Evolutionary conservation across 2,329 filamentous ascomycete genomes (phyloP).

Genomic region (Arthroderma sp.): DNA sequence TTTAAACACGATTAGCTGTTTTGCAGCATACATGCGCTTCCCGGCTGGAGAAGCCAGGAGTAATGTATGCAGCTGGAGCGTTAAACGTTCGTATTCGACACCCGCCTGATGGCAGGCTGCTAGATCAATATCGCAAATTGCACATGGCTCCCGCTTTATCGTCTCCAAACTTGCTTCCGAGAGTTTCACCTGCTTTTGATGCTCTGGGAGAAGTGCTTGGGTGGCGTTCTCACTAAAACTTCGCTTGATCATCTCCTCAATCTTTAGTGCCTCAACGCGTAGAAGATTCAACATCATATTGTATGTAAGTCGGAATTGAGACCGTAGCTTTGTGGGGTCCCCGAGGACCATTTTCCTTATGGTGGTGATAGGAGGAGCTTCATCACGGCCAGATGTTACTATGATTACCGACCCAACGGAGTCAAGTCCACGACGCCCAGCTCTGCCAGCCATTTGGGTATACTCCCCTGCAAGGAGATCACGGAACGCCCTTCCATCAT

Average conservation of each 20-base stretch:
- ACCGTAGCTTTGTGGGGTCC: slow-evolving; percentile 85
- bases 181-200: slow-evolving; percentile 85
- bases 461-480: slow-evolving; percentile 91
- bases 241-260: slow-evolving; percentile 99
- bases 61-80: slow-evolving; percentile 63
- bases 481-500: slow-evolving; percentile 83
- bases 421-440: slow-evolving; percentile 83
- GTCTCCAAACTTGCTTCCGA: slow-evolving; percentile 86
- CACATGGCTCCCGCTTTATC: slow-evolving; percentile 73
- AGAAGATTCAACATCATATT: slow-evolving; percentile 98
- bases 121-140: slow-evolving; percentile 68
- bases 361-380: slow-evolving; percentile 73
- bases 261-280: slow-evolving; percentile 90
- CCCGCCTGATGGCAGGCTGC: slow-evolving; percentile 70
- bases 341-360: slow-evolving; percentile 91
- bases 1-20: slow-evolving; percentile 71
- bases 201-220: slow-evolving; percentile 83
- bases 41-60: slow-evolving; percentile 72
- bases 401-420: slow-evolving; percentile 90
- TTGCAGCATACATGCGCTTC: slow-evolving; percentile 61
- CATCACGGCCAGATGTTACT: slow-evolving; percentile 65
- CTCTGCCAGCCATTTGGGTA: slow-evolving; percentile 95
- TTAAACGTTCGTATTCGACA: slow-evolving; percentile 68
- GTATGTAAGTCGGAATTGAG: slow-evolving; percentile 93
- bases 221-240: slow-evolving; percentile 98